A percentile compares a stretch with the other conserved stretches of the same genome.
Conservation (phyloP, 2,329 filamentous ascomycete genomes). For the Canariomyces notabilis region DNA sequence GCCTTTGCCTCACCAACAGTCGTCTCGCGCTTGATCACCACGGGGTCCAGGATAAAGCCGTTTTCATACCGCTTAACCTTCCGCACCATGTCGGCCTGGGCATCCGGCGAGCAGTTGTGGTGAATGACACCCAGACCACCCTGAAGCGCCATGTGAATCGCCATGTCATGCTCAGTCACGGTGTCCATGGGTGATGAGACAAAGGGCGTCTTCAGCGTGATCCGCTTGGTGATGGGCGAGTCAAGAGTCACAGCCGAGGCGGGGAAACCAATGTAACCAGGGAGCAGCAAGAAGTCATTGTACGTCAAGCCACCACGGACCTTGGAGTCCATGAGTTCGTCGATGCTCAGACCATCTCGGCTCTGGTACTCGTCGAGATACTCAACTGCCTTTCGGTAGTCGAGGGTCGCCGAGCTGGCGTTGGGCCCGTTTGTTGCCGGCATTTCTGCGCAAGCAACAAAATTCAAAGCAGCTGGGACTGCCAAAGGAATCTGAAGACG, state of each 20-base stretch:
- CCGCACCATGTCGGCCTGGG: slow-evolving; percentile 96
- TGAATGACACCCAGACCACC: slow-evolving; percentile 92
- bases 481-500: slow-evolving; percentile 3
- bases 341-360: slow-evolving; percentile 80
- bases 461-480: slow-evolving; percentile 10
- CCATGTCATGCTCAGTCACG: slow-evolving; percentile 99
- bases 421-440: slow-evolving; percentile 63
- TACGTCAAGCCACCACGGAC: slow-evolving; percentile 92
- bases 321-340: slow-evolving; percentile 84
- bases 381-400: slow-evolving; percentile 68
- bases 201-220: slow-evolving; percentile 92
- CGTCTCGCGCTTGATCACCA: slow-evolving; percentile 81
- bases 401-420: slow-evolving; percentile 53
- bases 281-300: slow-evolving; percentile 96
- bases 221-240: slow-evolving; percentile 89
- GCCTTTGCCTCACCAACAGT: slow-evolving; percentile 88
- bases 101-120: slow-evolving; percentile 98
- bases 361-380: slow-evolving; percentile 74
- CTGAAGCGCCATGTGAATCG: slow-evolving; percentile 90
- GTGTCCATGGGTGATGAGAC: slow-evolving; percentile 99
- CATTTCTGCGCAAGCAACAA: slow-evolving; percentile 48
- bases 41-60: slow-evolving; percentile 94
- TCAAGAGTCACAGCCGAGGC: slow-evolving; percentile 85
- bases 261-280: slow-evolving; percentile 96
- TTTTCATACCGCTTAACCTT: slow-evolving; percentile 99